Conservation (phyloP, 2,329 filamentous ascomycete genomes). For the Cercospora zeae-maydis region DNA sequence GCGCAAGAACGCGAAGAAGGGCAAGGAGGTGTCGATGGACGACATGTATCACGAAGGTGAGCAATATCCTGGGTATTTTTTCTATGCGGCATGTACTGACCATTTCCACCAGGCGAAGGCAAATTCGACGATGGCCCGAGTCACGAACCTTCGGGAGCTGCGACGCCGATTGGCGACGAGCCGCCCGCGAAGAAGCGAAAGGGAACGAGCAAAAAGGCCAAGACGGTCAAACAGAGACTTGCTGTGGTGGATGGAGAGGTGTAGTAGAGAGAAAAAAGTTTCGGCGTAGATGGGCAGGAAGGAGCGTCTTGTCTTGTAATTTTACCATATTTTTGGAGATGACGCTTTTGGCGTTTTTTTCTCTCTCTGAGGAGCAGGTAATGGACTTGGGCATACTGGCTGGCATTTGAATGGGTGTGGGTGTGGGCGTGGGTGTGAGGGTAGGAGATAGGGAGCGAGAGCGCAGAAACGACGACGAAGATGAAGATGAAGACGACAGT, state of each 20-base stretch:
- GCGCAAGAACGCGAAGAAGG: slow-evolving; percentile 55
- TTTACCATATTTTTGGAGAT: neutral
- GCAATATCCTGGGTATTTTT: neutral
- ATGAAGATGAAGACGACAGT: too few species aligned
- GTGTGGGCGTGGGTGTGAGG: neutral
- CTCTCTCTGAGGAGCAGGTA: neutral
- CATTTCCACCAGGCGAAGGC: slow-evolving; percentile 74
- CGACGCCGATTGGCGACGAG: slow-evolving; percentile 64
- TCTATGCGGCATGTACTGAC: slow-evolving; percentile 13
- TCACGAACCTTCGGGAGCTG: slow-evolving; percentile 78
- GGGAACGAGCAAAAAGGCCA: slow-evolving; percentile 50
- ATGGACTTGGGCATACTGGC: neutral
- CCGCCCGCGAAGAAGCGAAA: slow-evolving; percentile 56
- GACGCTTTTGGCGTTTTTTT: neutral
- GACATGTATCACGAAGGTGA: slow-evolving; percentile 98
- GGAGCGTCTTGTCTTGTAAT: neutral
- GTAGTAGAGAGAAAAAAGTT: neutral
- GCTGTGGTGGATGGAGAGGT: slow-evolving; percentile 47
- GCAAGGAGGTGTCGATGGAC: slow-evolving; percentile 67
- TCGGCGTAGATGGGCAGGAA: neutral
- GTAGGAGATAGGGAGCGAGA: neutral
- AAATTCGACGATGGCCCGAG: slow-evolving; percentile 88
- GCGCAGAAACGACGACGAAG: neutral
- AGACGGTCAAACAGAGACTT: slow-evolving; percentile 49
- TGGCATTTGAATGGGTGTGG: neutral